Percentiles rank a stretch among this genome's conserved stretches.
phyloP scores from a whole-genome alignment of 2,329 filamentous ascomycete species.

The Monosporascus sp. region DNA sequence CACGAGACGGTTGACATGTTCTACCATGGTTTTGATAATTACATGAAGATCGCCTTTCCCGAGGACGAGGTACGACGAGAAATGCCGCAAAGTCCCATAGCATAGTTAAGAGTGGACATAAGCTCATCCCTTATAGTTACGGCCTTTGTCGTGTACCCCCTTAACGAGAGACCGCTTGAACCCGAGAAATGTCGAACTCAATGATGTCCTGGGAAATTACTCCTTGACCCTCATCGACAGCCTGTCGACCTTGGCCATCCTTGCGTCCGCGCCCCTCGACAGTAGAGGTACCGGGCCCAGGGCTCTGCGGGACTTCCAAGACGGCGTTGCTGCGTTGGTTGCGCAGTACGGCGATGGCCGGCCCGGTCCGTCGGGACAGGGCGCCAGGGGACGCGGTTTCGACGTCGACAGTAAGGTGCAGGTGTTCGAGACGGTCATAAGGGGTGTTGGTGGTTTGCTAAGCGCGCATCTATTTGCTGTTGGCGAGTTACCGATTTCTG shows the following conservation, averaged over 20 bases:
- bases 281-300: constrained; percentile 49
- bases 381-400: constrained; percentile 72
- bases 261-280: constrained; percentile 68
- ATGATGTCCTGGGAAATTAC: constrained; percentile 96
- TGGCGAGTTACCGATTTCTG: constrained; percentile 80
- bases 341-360: constrained; percentile 83
- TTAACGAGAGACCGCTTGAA: constrained; percentile 79
- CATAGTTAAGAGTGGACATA: constrained; percentile 9
- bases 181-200: constrained; percentile 76
- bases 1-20: constrained; percentile 72
- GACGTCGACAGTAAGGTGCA: constrained; percentile 97
- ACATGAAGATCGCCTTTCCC: constrained; percentile 89
- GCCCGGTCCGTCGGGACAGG: constrained; percentile 60
- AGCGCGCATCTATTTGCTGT: constrained; percentile 92
- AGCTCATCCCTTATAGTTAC: constrained; percentile 49
- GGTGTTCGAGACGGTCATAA: constrained; percentile 96
- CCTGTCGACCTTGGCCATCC: constrained; percentile 85
- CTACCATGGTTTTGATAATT: constrained; percentile 94
- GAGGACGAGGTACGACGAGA: constrained; percentile 68
- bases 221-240: constrained; percentile 94
- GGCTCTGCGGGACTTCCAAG: constrained; percentile 70
- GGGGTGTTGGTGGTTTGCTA: constrained; percentile 82
- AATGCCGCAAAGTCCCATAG: neutral
- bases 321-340: constrained; percentile 71
- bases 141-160: constrained; percentile 77